Evolutionary conservation across 352 stramenopile genomes (phyloP), one percentile per base, ranked within the genome.

Genomic region (Pythium chondricola): DNA sequence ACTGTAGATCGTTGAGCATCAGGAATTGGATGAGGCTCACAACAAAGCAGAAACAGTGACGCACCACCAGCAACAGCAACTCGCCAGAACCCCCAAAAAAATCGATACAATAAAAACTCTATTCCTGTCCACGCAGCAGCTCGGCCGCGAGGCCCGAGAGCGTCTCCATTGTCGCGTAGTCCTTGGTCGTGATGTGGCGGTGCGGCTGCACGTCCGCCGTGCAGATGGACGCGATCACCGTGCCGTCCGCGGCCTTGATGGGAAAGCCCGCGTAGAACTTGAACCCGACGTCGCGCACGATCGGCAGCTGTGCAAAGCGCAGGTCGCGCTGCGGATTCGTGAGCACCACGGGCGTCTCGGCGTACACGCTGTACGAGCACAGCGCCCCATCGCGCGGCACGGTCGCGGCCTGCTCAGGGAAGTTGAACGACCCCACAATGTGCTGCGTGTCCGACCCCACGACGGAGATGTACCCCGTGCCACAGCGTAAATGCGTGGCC

Each of bases 201-300:
- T 82, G 69, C 3, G 74, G 61, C 9, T 56, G 47, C 0, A 52
- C 49, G 35, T 84, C 72, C 2, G 56, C 58, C 9, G 65, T 40
- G 31, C 69, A 77, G 9, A 84, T 43, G 6, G 62, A 70, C 17
- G 67, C 69, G 2, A 79, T 54, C 7, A 83, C 68, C 4, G 67
- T 60, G 2, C 70, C 73, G 17, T 65, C 71, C 0, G 67, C 61
- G 0, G 56, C 71, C 26, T 53, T 50, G 1, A 87, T 52, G 1
- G 74, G 74, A 43, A 87, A 87, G 1, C 70, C 68, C 0, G 70
- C 66, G 61, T 83, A 83, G 52, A 81, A 83, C 43, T 79, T 73
- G 26, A 80, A 63, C 30, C 55, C 67, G 18, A 74, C 37, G 17
- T 76, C 63, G 27, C 66, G 45, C 10, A 79, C 53, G 9, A 54